Evolutionary conservation across 108 stramenopile species (phyloP), one percentile per base, ranked within the genome.

Genomic region (Stephanodiscus minutulus): DNA sequence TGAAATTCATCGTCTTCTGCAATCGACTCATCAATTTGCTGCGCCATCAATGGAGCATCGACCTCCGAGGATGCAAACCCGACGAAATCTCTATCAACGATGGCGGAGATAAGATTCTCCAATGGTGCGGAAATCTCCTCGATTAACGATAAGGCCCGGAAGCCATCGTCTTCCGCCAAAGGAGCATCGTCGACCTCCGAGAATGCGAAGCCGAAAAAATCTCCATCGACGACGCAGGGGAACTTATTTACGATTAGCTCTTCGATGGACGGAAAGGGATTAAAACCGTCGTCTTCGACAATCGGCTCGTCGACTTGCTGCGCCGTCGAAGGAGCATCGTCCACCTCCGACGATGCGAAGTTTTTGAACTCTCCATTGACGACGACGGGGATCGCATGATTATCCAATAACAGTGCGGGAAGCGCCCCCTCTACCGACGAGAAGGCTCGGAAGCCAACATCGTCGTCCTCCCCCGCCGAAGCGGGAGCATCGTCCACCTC

Each of bases 401-500:
- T 41, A 5, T 13, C 35, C 24, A 22, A 9, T 4, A 13, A 13
- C 41, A 17, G 21, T n/a, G n/a, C n/a, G n/a, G n/a, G n/a, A 17
- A 5, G 28, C 5, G 7, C 67, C 31, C 25, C 58, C 9, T 70
- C 68, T 11, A 46, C 46, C 0, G 39, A 58, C 22, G 68, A 57
- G 24, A 70, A 60, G 35, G 28, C 29, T 47, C 46, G 58, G 48
- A 60, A 60, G 13, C 59, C 33, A 13, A n/a, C n/a, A n/a, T 58
- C 68, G 48, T 48, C 68, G 18, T 39, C 39, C 3, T 3, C 39
- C 20, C 6, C n/a, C n/a, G n/a, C n/a, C n/a, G n/a, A n/a, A n/a
- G n/a, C n/a, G n/a, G n/a, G 7, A 52, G 50, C 17, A 52, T 6
- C 20, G 13, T 52, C 50, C 6, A 24, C 1, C 50, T 7, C 50